Conservation (phyloP, 2,329 filamentous ascomycete genomes). For the Xylaria sp. region DNA sequence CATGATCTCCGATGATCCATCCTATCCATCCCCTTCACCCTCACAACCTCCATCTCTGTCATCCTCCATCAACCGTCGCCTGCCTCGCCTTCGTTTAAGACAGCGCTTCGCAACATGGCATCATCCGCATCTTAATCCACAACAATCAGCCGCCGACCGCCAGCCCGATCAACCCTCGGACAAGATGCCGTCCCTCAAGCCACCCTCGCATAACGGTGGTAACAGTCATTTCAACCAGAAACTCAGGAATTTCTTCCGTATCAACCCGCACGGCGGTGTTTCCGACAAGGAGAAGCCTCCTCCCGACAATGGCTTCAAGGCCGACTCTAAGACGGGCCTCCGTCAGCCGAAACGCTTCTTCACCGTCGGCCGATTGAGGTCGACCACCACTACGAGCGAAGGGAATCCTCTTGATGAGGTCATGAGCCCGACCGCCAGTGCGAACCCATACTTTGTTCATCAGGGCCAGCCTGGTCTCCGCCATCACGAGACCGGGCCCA, state of each 20-base stretch:
- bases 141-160: slow-evolving; percentile 11
- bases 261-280: slow-evolving; percentile 46
- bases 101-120: slow-evolving; percentile 34
- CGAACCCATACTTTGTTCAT: slow-evolving; percentile 96
- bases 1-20: slow-evolving; percentile 21
- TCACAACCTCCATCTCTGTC: slow-evolving; percentile 11
- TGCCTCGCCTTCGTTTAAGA: slow-evolving; percentile 29
- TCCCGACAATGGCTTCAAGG: slow-evolving; percentile 38
- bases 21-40: slow-evolving; percentile 23
- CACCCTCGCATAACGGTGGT: slow-evolving; percentile 43
- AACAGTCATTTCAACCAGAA: slow-evolving; percentile 61
- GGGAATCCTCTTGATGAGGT: slow-evolving; percentile 84
- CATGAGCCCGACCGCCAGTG: slow-evolving; percentile 85
- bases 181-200: slow-evolving; percentile 49
- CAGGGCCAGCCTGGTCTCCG: slow-evolving; percentile 89
- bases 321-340: slow-evolving; percentile 62
- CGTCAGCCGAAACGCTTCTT: slow-evolving; percentile 86
- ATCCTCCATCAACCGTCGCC: slow-evolving; percentile 20
- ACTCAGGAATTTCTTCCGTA: slow-evolving; percentile 66
- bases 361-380: slow-evolving; percentile 80
- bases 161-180: slow-evolving; percentile 4
- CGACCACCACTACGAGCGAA: slow-evolving; percentile 86
- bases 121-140: slow-evolving; percentile 26
- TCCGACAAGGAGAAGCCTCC: slow-evolving; percentile 34
- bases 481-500: slow-evolving; percentile 90